These are phyloP conservation scores for Suhomyces pyralidae DNA, from an alignment of 805 yeast genomes.

Conservation along the genomic window DNA sequence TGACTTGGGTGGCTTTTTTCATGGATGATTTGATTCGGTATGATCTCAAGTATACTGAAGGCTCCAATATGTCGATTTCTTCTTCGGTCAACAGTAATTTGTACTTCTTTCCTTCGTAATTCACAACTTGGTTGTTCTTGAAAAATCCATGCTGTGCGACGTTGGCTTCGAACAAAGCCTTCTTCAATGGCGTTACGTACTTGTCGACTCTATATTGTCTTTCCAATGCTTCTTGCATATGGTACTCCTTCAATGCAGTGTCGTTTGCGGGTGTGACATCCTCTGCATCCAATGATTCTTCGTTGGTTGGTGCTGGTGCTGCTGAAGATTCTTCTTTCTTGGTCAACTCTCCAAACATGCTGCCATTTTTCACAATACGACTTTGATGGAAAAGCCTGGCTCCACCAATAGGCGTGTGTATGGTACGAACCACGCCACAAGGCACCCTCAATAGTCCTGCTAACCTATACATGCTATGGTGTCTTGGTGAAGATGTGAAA, in stretches of 20 bases:
- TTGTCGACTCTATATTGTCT: conserved; percentile 51
- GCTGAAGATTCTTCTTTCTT: conserved; percentile 10
- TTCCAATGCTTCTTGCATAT: conserved; percentile 41
- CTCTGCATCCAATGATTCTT: conserved; percentile 7
- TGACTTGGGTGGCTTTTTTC: conserved; percentile 80
- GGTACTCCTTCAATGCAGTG: conserved; percentile 45
- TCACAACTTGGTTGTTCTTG: conserved; percentile 56
- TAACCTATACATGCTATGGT: conserved; percentile 2
- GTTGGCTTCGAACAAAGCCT: conserved; percentile 57
- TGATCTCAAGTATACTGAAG: conserved; percentile 78
- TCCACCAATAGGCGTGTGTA: neutral
- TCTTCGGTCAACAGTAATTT: conserved; percentile 54
- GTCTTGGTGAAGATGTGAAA: neutral
- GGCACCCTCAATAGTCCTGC: conserved; percentile 1
- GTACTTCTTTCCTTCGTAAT: conserved; percentile 45
- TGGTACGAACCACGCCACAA: neutral
- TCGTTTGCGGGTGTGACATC: conserved; percentile 31
- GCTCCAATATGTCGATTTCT: conserved; percentile 80
- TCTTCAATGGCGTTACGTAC: conserved; percentile 69
- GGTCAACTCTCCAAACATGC: conserved; percentile 35
- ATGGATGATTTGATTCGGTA: conserved; percentile 81
- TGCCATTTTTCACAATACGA: conserved; percentile 11
- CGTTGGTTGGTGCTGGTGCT: conserved; percentile 9
- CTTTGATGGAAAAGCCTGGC: conserved; percentile 10
- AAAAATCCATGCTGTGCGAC: conserved; percentile 65